Base-by-base conservation (phyloP, 1,284 basidiomycete genomes). In the Leccinum huronense region DNA sequence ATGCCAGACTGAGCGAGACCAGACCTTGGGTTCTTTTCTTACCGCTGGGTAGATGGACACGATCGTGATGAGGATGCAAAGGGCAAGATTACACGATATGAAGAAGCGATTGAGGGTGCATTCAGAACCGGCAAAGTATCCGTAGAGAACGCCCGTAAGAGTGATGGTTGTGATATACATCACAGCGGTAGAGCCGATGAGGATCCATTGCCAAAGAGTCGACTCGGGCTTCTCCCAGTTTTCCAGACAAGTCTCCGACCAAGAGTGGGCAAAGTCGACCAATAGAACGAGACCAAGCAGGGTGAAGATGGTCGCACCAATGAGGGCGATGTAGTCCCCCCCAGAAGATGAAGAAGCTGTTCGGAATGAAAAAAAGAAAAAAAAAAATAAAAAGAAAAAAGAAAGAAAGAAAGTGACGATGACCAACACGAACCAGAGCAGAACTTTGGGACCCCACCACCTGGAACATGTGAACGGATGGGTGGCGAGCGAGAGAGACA, bases 371-470 rank as follows among this genome's bases (percentile, higher is more conserved):
- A 83, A 99, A 27, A 27, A 27, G 23, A 27, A 27, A 27, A 27
- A 27, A 27, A 27, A 27, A 27, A 27, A 27, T 2, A 27, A 27
- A 27, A 27, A 27, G 23, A 27, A 27, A 27, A 27, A 27, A 27
- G 23, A 27, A 27, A 27, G 23, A 27, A 27, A 27, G 23, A 27
- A 99, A 6, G 90, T 91, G 33, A 93, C 77, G 55, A 84, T 80
- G 65, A 97, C 80, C 61, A 97, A 83, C 63, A 91, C 70, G 33
- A 95, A 72, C 94, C 94, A 96, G 5, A 91, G 80, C 57, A 97
- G 81, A 38, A 95, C 88, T 76, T 99, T 99, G 13, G 95, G 97
- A 40, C 97, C 97, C 97, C 97, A 99, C 96, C 96, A 99, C 31
- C 94, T 95, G 70, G 10, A 23, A 33, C 42, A 19, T 13, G 34